Base-by-base conservation (phyloP, 2,329 filamentous ascomycete species). In the Cladosporium sp. region DNA sequence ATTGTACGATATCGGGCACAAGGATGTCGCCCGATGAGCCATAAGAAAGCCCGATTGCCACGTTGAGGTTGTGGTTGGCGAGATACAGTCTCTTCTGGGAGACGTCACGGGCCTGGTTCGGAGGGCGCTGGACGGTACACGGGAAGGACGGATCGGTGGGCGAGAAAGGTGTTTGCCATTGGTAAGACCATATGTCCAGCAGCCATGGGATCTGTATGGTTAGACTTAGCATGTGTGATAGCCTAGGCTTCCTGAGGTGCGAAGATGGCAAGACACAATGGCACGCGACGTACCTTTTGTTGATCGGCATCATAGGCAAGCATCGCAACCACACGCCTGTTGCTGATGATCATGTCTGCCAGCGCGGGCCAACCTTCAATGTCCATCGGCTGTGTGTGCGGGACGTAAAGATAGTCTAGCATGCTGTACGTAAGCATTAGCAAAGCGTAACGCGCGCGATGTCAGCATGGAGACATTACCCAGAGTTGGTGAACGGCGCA, bases 131-230 rank as follows among this genome's bases (percentile, higher is more conserved):
- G 43, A 88, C 83, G 0, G 81, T 88, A 79, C 93, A 97, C 0
- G 93, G 92, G 76, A 97, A 96, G 0, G 77, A 76, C 3, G 87
- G 79, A 71, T 89, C 78, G 0, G 83, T 86, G 0, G 86, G 92
- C 62, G 92, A 91, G 75, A 96, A 97, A 0, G 91, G 91, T 0
- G 93, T 95, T 80, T 97, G 92, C 91, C 91, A 97, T 79, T 95
- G 85, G 74, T 96, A 91, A 5, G 86, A 86, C 80, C 97, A 97
- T 77, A 97, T 85, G 76, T 96, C 91, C 39, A 96, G 83, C 46
- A 97, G 84, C 87, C 92, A 97, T 0, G 93, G 92, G n/a, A 92
- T 89, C 23, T 84, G 83, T 86, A 77, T 95, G 91, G 75, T 97
- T 88, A 69, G 92, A 91, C 69, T 89, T 82, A 56, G 51, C 16